These are phyloP conservation scores for Boletus pseudopeckii DNA, from an alignment of 768 basidiomycete species.

Conservation along the genomic window DNA sequence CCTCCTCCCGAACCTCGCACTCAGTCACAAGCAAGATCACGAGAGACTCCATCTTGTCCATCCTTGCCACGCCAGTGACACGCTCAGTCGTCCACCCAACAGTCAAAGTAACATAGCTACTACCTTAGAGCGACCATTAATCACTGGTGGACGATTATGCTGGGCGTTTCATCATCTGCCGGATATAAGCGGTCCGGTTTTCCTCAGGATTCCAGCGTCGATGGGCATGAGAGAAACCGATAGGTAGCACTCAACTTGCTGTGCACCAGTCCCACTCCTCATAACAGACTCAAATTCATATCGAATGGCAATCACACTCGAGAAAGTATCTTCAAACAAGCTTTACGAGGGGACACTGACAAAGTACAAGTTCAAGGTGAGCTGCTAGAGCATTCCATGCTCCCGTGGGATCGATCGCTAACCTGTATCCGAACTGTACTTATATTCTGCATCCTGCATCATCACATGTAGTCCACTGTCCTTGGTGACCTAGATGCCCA, in stretches of 20 bases:
- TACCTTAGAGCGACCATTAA: constrained; percentile 2
- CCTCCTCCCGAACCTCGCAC: not conserved
- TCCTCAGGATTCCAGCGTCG: not conserved
- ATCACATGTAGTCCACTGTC: constrained; percentile 52
- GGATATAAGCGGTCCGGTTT: not conserved
- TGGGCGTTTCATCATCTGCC: not conserved
- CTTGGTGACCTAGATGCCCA: constrained; percentile 67
- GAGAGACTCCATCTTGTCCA: not conserved
- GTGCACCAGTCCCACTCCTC: not conserved
- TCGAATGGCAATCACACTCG: constrained; percentile 38
- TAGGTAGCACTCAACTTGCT: not conserved
- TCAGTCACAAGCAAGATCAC: not conserved
- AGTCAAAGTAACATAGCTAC: not conserved
- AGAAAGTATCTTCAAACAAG: constrained; percentile 73
- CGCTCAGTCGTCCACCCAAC: not conserved
- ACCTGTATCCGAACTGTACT: not conserved
- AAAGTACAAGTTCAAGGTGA: constrained; percentile 85
- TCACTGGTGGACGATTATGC: not conserved
- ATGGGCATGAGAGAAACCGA: not conserved
- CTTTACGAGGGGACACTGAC: constrained; percentile 74
- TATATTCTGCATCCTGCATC: not conserved
- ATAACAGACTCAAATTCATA: not conserved
- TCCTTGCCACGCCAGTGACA: constrained; percentile 4
- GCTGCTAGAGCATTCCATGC: not conserved
- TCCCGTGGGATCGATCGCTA: not conserved